Conservation (phyloP, 345 rosid species). For the Cardamine occulta region DNA sequence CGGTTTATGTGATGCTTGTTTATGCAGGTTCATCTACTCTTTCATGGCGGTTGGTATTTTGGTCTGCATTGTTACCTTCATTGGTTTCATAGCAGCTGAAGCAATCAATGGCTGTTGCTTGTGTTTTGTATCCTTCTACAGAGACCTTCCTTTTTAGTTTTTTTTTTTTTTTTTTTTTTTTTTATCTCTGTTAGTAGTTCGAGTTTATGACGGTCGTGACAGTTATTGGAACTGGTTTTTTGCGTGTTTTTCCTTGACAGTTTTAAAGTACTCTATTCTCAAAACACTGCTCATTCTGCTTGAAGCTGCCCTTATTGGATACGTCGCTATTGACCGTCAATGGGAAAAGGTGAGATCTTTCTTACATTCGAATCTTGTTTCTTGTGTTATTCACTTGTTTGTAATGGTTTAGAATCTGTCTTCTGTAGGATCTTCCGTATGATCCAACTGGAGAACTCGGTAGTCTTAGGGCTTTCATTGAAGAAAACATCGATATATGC, state of each 20-base stretch:
- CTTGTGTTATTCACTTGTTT: slow-evolving; percentile 24
- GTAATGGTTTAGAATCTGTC: neutral
- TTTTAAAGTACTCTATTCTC: slow-evolving; percentile 66
- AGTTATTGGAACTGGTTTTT: neutral
- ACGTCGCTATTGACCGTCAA: slow-evolving; percentile 73
- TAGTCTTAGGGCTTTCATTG: slow-evolving; percentile 66
- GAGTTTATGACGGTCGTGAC: neutral
- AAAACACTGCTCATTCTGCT: slow-evolving; percentile 60
- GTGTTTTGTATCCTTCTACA: slow-evolving; percentile 84
- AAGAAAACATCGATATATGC: slow-evolving; percentile 69
- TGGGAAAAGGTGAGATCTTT: slow-evolving; percentile 72
- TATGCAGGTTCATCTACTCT: slow-evolving; percentile 92
- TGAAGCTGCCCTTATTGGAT: slow-evolving; percentile 81
- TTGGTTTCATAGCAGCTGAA: slow-evolving; percentile 95
- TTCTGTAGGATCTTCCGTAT: slow-evolving; percentile 75
- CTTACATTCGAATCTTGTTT: neutral
- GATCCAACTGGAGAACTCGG: slow-evolving; percentile 92
- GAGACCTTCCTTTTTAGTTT: neutral
- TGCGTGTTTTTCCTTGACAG: slow-evolving; percentile 36
- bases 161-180: neutral
- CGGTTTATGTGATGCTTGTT: slow-evolving; percentile 30
- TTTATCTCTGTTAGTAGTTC: neutral
- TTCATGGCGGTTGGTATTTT: slow-evolving; percentile 86
- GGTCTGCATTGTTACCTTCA: slow-evolving; percentile 67
- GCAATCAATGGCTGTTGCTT: slow-evolving; percentile 83